Percentiles rank a stretch among this genome's conserved stretches.
Evolutionary conservation across 1,284 basidiomycete genomes (phyloP).

Genomic region (Thecaphora thlaspeos): DNA sequence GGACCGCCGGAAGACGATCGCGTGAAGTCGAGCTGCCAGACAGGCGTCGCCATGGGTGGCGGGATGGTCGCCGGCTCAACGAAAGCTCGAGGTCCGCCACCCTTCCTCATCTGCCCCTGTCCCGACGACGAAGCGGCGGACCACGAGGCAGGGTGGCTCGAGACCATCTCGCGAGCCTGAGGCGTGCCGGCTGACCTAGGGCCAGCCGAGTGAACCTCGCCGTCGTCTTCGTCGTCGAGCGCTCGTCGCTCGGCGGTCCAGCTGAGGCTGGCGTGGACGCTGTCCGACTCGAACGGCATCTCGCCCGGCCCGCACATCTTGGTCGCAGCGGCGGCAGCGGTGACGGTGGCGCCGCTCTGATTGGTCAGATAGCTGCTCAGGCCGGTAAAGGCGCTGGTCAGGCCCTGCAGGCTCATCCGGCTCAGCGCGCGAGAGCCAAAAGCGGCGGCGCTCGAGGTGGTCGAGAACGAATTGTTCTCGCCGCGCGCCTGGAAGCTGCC

Average conservation of each 20-base stretch:
- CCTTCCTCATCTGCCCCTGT: background rate
- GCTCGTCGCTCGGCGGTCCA: slow-evolving; percentile 3
- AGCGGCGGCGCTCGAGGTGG: slow-evolving; percentile 16
- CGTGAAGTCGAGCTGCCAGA: slow-evolving; percentile 30
- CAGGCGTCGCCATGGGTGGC: slow-evolving; percentile 13
- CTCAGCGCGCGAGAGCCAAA: slow-evolving; percentile 30
- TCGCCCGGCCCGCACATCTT: slow-evolving; percentile 28
- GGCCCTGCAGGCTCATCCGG: slow-evolving; percentile 34
- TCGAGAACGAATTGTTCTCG: slow-evolving; percentile 8
- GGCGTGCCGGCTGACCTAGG: background rate
- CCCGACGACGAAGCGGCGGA: background rate
- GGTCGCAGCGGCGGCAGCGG: slow-evolving; percentile 20
- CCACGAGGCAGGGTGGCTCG: background rate
- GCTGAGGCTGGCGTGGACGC: background rate
- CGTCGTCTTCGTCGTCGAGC: background rate
- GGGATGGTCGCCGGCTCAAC: slow-evolving; percentile 11
- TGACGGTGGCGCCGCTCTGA: slow-evolving; percentile 22
- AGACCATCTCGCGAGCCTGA: background rate
- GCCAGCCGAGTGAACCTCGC: background rate
- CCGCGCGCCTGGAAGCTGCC: slow-evolving; percentile 1
- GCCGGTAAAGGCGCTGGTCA: slow-evolving; percentile 41
- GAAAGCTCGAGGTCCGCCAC: background rate
- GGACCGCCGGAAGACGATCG: slow-evolving; percentile 2
- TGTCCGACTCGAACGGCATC: background rate
- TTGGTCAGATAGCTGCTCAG: slow-evolving; percentile 40